Base-by-base conservation (phyloP, 1,284 basidiomycete species). In the Cerioporus squamosus region DNA sequence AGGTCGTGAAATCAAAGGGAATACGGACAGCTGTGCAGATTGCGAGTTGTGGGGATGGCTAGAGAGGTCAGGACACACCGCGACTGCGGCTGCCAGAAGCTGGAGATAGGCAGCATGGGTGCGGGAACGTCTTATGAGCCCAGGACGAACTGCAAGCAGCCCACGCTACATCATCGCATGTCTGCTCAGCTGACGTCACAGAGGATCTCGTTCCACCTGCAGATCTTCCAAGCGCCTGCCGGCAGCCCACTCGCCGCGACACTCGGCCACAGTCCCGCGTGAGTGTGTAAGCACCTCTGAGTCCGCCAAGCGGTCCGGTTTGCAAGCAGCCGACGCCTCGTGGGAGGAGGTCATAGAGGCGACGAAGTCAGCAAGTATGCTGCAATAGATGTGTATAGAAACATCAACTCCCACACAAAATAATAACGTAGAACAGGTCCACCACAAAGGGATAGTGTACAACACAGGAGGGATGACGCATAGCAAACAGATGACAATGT, bases 371-470 rank as follows among this genome's bases (percentile, higher is more conserved):
- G 31, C 46, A 17, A 24, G 44, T 26, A 46, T n/a, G 46, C 46
- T 48, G 46, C 31, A 31, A 48, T 36, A 36, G 20, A 23, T 39
- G 36, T 33, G 29, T 39, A 48, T 45, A 26, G 8, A 22, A 38
- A 46, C 44, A 2, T 7, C 50, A 45, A 46, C 49, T 26, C 49
- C 56, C 54, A 42, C 46, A 57, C 51, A 23, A 54, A 33, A 36
- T 49, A 50, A 52, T 42, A 54, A 48, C 51, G 46, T 52, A 55
- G 24, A 20, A 49, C 26, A 59, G 43, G 59, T 60, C 62, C 62
- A 52, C 55, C 57, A 44, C 44, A 44, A 51, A 44, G 24, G 39
- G 44, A 55, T 64, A 64, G 56, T 50, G 52, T 64, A 64, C 62
- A 64, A 64, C 59, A 42, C 36, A 44, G 31, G 29, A 56, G 40